These are phyloP conservation scores for Russula sp. DNA, from an alignment of 768 basidiomycete species.

Conservation along the genomic window DNA sequence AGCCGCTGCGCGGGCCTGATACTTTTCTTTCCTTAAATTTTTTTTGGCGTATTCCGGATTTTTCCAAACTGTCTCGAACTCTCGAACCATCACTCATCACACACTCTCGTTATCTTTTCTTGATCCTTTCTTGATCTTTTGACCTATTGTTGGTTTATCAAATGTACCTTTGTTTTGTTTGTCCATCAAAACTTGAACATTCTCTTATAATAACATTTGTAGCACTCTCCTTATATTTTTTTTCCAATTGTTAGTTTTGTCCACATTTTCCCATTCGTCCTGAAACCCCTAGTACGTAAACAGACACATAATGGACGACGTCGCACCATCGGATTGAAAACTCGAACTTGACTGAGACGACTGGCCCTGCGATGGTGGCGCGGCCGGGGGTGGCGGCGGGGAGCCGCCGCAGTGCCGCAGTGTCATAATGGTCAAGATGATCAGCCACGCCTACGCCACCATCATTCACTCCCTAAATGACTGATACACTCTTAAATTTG, in stretches of 20 bases:
- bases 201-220: slow-evolving; percentile 10
- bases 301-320: background rate
- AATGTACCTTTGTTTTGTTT: slow-evolving; percentile 6
- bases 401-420: background rate
- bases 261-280: background rate
- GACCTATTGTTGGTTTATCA: background rate
- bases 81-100: background rate
- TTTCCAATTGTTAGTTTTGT: background rate
- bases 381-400: background rate
- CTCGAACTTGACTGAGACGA: background rate
- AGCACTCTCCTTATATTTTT: slow-evolving; percentile 7
- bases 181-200: background rate
- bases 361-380: slow-evolving; percentile 1
- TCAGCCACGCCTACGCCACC: slow-evolving; percentile 13
- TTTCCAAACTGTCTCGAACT: background rate
- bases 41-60: background rate
- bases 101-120: background rate
- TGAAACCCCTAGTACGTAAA: background rate
- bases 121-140: background rate
- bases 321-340: background rate
- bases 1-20: slow-evolving; percentile 15
- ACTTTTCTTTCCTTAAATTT: background rate
- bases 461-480: background rate
- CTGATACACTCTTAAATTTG: background rate
- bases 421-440: background rate